Evolutionary conservation across 495 filamentous ascomycete genomes (phyloP).

Genomic region (Apiosordaria backusii): DNA sequence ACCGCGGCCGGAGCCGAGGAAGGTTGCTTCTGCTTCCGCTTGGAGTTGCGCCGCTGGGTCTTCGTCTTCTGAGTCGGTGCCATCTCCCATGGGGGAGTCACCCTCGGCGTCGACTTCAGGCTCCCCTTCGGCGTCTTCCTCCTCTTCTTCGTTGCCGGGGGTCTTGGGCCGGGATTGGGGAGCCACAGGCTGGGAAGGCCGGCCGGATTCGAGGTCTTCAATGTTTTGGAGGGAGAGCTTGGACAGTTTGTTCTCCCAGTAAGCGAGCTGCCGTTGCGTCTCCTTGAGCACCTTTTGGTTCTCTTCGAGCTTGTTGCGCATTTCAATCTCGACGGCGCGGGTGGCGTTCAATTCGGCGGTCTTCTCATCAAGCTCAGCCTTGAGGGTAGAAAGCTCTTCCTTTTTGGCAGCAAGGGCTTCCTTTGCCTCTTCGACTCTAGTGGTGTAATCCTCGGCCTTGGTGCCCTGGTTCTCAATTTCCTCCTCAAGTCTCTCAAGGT

Average conservation of each 20-base stretch:
- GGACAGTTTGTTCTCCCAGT: conserved; percentile 85
- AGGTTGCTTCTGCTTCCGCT: conserved; percentile 25
- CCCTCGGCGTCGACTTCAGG: conserved; percentile 1
- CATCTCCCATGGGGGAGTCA: conserved; percentile 23
- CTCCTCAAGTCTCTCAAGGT: conserved; percentile 69
- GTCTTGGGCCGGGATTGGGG: conserved; percentile 1
- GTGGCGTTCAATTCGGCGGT: conserved; percentile 84
- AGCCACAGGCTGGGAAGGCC: conserved; percentile 1
- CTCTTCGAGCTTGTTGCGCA: conserved; percentile 96
- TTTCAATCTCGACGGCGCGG: conserved; percentile 89
- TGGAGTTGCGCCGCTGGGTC: conserved; percentile 23
- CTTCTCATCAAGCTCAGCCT: conserved; percentile 82
- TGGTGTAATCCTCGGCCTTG: conserved; percentile 66
- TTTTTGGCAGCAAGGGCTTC: conserved; percentile 76
- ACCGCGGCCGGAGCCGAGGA: conserved; percentile 22
- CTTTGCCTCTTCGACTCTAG: conserved; percentile 81
- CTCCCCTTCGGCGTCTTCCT: conserved; percentile 22
- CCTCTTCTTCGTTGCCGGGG: conserved; percentile 11
- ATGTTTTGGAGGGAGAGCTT: conserved; percentile 78
- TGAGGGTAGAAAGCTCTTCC: conserved; percentile 72
- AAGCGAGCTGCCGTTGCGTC: conserved; percentile 75
- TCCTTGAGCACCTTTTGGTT: conserved; percentile 85
- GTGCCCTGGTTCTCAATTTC: conserved; percentile 72
- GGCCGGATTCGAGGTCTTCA: conserved; percentile 54
- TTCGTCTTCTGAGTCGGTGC: conserved; percentile 10